Conservation (phyloP, 148 eudicot genomes). For the Rhododendron williamsianum region DNA sequence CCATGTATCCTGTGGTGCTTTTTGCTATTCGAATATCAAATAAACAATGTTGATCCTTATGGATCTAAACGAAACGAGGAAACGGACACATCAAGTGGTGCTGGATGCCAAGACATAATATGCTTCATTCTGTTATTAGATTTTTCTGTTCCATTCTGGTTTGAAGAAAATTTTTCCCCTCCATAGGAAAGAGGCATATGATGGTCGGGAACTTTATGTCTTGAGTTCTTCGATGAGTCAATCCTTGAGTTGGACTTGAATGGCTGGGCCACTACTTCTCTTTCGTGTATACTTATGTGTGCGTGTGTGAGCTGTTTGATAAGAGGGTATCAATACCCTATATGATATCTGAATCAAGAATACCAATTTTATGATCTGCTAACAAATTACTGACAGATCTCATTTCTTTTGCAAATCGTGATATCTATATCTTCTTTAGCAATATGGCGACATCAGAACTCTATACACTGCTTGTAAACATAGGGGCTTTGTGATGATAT, state of each 20-base stretch:
- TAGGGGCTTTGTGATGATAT: constrained; percentile 97
- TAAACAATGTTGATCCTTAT: not conserved
- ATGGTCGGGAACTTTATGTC: not conserved
- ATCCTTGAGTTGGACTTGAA: not conserved
- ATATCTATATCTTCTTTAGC: constrained; percentile 34
- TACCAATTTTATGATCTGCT: not conserved
- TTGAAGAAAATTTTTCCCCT: not conserved
- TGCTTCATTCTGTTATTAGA: not conserved
- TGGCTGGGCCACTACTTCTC: not conserved
- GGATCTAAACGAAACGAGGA: no score
- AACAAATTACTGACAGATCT: not conserved
- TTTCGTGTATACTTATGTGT: not conserved
- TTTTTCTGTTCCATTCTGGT: not conserved
- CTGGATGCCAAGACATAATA: not conserved
- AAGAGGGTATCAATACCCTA: not conserved
- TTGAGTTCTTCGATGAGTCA: not conserved
- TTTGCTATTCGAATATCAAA: not conserved
- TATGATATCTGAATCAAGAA: not conserved
- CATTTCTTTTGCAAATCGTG: not conserved
- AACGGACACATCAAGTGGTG: not conserved
- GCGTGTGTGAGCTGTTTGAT: not conserved
- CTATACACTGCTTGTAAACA: constrained; percentile 90
- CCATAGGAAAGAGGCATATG: not conserved
- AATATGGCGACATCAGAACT: constrained; percentile 91
- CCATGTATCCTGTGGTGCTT: not conserved